A percentile compares a stretch with the other conserved stretches of the same genome.
phyloP scores from a whole-genome alignment of 495 filamentous ascomycete species.

The Halenospora varia region DNA sequence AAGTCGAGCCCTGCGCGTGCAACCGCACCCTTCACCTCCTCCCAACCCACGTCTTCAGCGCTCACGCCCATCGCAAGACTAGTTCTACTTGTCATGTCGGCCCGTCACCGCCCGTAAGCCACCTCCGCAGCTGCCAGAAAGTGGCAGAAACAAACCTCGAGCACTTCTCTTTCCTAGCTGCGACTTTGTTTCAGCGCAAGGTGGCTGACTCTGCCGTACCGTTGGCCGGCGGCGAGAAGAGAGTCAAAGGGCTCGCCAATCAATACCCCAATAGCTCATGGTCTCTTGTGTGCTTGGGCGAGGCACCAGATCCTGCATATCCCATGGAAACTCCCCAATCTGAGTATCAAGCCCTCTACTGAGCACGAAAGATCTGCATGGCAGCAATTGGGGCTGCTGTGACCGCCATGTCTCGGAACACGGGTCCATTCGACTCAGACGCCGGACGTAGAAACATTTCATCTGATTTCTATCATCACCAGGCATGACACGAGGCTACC shows the following conservation, averaged over 20 bases:
- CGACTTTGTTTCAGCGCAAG: not conserved
- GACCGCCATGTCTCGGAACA: not conserved
- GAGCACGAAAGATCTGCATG: not conserved
- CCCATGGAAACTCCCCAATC: not conserved
- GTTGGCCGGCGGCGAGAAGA: not conserved
- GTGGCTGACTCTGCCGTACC: not conserved
- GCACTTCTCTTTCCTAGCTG: not conserved
- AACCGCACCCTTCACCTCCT: too few species aligned
- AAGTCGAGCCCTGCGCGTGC: too few species aligned
- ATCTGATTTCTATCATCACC: not conserved
- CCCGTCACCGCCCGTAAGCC: too few species aligned
- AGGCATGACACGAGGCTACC: not conserved
- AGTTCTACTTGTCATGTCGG: not conserved
- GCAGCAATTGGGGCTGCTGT: not conserved
- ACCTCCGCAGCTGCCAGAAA: not conserved
- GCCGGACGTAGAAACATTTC: not conserved
- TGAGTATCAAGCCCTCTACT: not conserved
- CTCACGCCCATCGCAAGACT: too few species aligned
- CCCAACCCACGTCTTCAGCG: too few species aligned
- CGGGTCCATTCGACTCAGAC: too few species aligned
- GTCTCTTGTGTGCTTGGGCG: too few species aligned
- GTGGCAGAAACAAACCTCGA: not conserved
- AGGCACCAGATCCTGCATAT: not conserved
- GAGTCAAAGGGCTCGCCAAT: not conserved
- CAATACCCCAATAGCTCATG: not conserved